These are phyloP conservation scores for Candida nemodendra DNA, from an alignment of 805 yeast species.

Conservation along the genomic window DNA sequence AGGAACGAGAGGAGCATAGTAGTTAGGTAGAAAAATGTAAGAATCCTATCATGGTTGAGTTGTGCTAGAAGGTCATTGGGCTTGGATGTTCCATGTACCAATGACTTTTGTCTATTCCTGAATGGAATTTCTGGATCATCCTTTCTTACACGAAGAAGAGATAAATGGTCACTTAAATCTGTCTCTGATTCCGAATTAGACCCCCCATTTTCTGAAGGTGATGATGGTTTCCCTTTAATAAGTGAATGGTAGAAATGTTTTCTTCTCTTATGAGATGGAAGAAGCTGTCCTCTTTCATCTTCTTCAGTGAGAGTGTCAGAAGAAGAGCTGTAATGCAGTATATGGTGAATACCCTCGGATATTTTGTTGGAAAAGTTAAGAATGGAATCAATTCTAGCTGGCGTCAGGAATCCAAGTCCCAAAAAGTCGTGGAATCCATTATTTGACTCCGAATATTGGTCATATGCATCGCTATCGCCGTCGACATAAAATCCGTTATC, in stretches of 20 bases:
- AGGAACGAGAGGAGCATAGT: constrained; percentile 40
- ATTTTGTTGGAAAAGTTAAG: constrained; percentile 23
- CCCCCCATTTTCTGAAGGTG: constrained; percentile 1
- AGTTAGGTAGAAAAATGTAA: constrained; percentile 43
- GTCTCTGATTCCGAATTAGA: constrained; percentile 19
- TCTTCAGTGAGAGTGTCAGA: constrained; percentile 1
- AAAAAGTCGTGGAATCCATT: constrained; percentile 21
- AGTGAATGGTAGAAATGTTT: constrained; percentile 15
- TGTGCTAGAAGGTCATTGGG: constrained; percentile 19
- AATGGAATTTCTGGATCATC: constrained; percentile 1
- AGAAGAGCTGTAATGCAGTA: constrained; percentile 3
- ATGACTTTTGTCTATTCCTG: constrained; percentile 9
- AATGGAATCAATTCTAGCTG: constrained; percentile 23
- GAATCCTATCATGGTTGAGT: constrained; percentile 40
- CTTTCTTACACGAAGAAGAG: not conserved
- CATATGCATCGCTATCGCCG: constrained; percentile 32
- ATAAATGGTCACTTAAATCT: constrained; percentile 14
- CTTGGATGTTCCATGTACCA: constrained; percentile 11
- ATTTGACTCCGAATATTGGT: constrained; percentile 11
- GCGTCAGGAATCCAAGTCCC: constrained; percentile 21
- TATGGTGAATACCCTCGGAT: constrained; percentile 5
- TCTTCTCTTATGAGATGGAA: not conserved
- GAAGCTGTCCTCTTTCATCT: constrained; percentile 2
- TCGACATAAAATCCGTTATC: constrained; percentile 39
- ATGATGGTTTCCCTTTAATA: constrained; percentile 4